These are phyloP conservation scores for Umbilicaria muhlenbergii DNA, from an alignment of 495 filamentous ascomycete genomes.

Conservation along the genomic window DNA sequence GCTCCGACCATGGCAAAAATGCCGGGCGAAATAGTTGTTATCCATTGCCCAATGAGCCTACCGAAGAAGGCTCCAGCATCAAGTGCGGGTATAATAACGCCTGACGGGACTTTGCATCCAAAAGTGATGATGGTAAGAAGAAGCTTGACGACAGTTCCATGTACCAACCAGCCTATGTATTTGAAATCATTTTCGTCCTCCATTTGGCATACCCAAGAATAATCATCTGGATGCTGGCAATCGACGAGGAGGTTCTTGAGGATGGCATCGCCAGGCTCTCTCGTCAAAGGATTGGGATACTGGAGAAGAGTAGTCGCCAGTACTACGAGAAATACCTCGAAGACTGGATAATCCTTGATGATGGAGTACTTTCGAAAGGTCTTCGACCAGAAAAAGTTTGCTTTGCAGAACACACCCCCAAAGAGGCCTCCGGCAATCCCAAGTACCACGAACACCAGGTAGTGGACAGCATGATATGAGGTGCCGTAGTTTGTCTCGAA, in stretches of 20 bases:
- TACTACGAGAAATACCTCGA: constrained; percentile 38
- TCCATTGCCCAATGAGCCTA: constrained; percentile 33
- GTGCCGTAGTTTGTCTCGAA: constrained; percentile 43
- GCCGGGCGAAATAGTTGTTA: constrained; percentile 32
- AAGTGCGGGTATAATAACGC: constrained; percentile 43
- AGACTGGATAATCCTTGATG: constrained; percentile 35
- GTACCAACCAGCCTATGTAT: constrained; percentile 34
- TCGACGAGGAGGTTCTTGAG: constrained; percentile 38
- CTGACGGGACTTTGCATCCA: constrained; percentile 41
- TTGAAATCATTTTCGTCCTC: constrained; percentile 18
- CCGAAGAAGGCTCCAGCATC: constrained; percentile 41
- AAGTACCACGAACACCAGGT: constrained; percentile 37
- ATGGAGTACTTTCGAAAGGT: constrained; percentile 33
- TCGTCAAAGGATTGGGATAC: constrained; percentile 35
- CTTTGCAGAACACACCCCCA: constrained; percentile 39
- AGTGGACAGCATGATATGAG: constrained; percentile 34
- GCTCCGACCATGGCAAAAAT: constrained; percentile 49
- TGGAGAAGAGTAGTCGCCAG: constrained; percentile 35
- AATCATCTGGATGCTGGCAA: constrained; percentile 20
- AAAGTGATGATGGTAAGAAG: constrained; percentile 39
- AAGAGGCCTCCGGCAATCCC: constrained; percentile 39
- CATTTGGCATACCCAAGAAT: constrained; percentile 32
- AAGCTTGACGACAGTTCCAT: constrained; percentile 36
- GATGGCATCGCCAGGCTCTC: constrained; percentile 35
- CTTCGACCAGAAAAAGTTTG: constrained; percentile 39